Base-by-base conservation (phyloP, 1,139 yeast genomes). In the Blastobotrys raffinosifermentans region DNA sequence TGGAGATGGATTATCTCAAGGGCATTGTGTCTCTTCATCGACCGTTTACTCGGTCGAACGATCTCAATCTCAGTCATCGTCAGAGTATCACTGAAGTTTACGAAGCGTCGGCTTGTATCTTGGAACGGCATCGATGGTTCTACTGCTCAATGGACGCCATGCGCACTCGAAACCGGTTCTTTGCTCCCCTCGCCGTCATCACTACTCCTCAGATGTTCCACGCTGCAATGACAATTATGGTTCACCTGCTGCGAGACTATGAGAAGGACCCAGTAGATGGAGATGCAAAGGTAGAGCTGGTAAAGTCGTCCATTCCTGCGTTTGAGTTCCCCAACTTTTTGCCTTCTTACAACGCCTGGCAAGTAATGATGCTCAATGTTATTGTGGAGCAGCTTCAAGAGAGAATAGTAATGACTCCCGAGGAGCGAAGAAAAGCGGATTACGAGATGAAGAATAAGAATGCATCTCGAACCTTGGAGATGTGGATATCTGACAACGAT, bases 21-120 rank as follows among this genome's bases (percentile, higher is more conserved):
- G 47, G 57, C 7, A 34, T 57, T 25, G 53, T 58, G 9, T 53
- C 55, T 4, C 45, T 60, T 19, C 64, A 60, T 37, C 52, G 63
- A 16, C 50, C 57, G 17, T 55, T 49, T 39, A 48, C 61, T 4
- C 44, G 57, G 3, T 48, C 52, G 15, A 46, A 47, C 3, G 43
- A 44, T 18, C 38, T 39, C 3, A 44, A 48, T 30, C 35, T 45
- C 17, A 48, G 47, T 34, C 48, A 52, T 29, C 38, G 46, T 16
- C 43, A 51, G 26, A 49, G 53, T 25, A 43, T 55, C 6, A 55
- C 56, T 19, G 58, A 50, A 16, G 46, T 53, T 26, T 41, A 57
- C 25, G 47, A 48, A 25, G 58, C 62, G 2, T 50, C 61, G 7
- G 41, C 51, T 8, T 50, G 48, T 4, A 47, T 60, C 18, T 37